Percentiles rank a stretch among this genome's conserved stretches.
These are phyloP conservation scores for Protomyces lactucae-debilis DNA, from an alignment of 1,139 yeast species.

Conservation along the genomic window DNA sequence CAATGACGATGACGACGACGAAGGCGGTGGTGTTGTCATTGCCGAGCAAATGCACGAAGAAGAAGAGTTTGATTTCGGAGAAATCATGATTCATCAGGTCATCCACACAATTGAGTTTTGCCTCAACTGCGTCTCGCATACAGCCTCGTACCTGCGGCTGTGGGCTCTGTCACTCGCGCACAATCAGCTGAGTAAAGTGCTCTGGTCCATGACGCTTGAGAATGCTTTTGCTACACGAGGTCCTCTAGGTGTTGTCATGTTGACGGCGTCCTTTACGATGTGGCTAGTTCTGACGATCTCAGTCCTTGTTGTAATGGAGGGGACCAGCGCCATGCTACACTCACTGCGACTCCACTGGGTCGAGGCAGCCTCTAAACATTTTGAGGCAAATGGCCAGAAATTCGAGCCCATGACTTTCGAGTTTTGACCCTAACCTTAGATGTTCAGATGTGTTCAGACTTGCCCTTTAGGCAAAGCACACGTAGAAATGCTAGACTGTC, in stretches of 20 bases:
- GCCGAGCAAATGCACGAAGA: constrained; percentile 39
- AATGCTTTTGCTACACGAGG: constrained; percentile 79
- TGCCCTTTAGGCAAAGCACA: too few relatives aligned
- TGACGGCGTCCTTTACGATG: constrained; percentile 78
- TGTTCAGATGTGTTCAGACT: too few relatives aligned
- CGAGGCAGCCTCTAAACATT: constrained; percentile 97
- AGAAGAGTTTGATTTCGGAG: constrained; percentile 73
- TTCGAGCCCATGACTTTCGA: constrained; percentile 74
- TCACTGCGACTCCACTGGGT: constrained; percentile 97
- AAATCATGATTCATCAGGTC: constrained; percentile 93
- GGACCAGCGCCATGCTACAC: constrained; percentile 98
- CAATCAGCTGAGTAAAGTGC: constrained; percentile 86
- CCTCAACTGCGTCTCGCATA: constrained; percentile 93
- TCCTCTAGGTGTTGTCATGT: constrained; percentile 59
- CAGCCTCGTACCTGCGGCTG: constrained; percentile 90
- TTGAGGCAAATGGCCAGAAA: constrained; percentile 89
- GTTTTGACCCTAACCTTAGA: too few relatives aligned
- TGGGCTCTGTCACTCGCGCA: constrained; percentile 99
- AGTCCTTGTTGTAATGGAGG: constrained; percentile 94
- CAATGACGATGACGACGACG: constrained; percentile 35
- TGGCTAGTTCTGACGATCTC: constrained; percentile 92
- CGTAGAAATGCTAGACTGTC: too few relatives aligned
- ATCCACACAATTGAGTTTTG: constrained; percentile 98
- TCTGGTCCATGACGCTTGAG: constrained; percentile 93
- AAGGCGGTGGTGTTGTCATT: constrained; percentile 36